phyloP scores from a whole-genome alignment of 345 rosid genomes.

The Laguncularia racemosa region DNA sequence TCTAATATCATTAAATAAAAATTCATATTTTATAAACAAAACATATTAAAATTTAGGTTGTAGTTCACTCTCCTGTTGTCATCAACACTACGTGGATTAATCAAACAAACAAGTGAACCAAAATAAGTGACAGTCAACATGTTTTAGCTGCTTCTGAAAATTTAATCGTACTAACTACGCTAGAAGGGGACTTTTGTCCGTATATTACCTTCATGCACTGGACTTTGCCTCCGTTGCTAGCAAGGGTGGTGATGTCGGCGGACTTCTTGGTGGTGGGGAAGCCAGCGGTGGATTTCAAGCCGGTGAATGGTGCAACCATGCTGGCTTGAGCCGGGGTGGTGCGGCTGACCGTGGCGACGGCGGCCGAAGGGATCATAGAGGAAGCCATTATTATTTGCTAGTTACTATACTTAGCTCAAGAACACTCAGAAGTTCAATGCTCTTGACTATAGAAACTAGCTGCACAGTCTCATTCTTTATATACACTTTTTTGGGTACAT shows the following conservation, averaged over 20 bases:
- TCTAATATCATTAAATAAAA: too few relatives aligned
- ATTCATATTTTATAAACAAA: too few relatives aligned
- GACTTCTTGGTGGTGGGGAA: conserved; percentile 23
- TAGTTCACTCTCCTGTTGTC: too few relatives aligned
- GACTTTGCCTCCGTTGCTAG: conserved; percentile 33
- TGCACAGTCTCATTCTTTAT: background rate
- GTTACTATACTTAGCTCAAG: background rate
- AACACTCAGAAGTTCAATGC: too few relatives aligned
- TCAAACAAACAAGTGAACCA: too few relatives aligned
- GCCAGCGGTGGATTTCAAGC: conserved; percentile 24
- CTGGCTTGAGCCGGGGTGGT: conserved; percentile 18
- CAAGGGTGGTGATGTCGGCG: conserved; percentile 22
- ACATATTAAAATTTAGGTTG: too few relatives aligned
- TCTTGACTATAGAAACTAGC: too few relatives aligned
- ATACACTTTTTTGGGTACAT: background rate
- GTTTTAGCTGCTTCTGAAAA: too few relatives aligned
- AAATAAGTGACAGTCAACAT: too few relatives aligned
- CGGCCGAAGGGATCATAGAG: conserved; percentile 20
- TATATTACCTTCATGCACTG: conserved; percentile 20
- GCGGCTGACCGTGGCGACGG: conserved; percentile 19
- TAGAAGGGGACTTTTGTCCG: too few relatives aligned
- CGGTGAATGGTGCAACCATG: conserved; percentile 35
- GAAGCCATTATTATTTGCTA: conserved; percentile 23
- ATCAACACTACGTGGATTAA: too few relatives aligned
- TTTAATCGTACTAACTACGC: too few relatives aligned